Base-by-base conservation (phyloP, 2,329 filamentous ascomycete genomes). In the Fusarium sp. region DNA sequence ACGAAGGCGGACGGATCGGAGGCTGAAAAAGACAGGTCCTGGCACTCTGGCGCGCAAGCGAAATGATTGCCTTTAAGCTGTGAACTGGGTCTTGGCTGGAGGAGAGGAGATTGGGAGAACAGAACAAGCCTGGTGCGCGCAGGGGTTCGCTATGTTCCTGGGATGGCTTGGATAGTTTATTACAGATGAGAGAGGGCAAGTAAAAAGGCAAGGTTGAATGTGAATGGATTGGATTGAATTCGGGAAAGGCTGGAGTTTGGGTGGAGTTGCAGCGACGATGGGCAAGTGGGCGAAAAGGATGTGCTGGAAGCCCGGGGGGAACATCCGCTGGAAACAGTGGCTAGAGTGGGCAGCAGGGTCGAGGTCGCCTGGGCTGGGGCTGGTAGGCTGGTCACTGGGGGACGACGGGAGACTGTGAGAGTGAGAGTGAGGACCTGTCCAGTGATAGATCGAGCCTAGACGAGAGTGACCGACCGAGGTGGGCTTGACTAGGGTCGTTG, bases 51-150 rank as follows among this genome's bases (percentile, higher is more conserved):
- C 78, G 78, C 77, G 77, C 81, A 84, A 84, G 82, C 82, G 83
- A 85, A 76, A 84, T 84, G 82, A 83, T 80, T 80, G 78, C 78
- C 78, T 78, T 77, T 77, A 77, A 79, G 49, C 77, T 76, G 78
- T 78, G 78, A 70, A 69, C 78, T 79, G 75, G 77, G 75, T 62
- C 63, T 70, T 70, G 76, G 72, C 72, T 73, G 23, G 17, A 70
- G 46, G 71, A 74, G 73, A 69, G 70, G 72, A 68, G 66, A 73
- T 70, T 71, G 72, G 67, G 66, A 58, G 66, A 69, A 63, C 68
- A 64, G 56, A 68, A 62, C 58, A 65, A 62, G 51, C 51, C 54
- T 56, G 59, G 48, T 47, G 42, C 56, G 51, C 57, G 59, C 65
- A 70, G 62, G 71, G 28, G 58, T 47, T 56, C 42, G 46, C 52